Evolutionary conservation across 1,139 yeast species (phyloP).

Genomic region (Protomyces inouyei): DNA sequence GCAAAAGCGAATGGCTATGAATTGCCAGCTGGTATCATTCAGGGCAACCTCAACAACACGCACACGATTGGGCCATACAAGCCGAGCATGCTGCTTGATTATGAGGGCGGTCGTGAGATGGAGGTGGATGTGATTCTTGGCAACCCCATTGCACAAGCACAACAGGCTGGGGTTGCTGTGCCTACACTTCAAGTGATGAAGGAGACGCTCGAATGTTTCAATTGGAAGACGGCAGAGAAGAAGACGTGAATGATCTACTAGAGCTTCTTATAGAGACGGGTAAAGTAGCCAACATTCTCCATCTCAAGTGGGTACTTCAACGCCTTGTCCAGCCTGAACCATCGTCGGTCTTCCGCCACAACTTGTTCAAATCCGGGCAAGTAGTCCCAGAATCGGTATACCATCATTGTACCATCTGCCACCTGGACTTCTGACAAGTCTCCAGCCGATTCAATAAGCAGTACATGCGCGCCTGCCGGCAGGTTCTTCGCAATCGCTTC

Average conservation of each 20-base stretch:
- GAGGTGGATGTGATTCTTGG: slow-evolving; percentile 70
- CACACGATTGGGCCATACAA: slow-evolving; percentile 54
- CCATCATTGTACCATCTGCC: slow-evolving; percentile 9
- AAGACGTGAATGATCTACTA: background rate
- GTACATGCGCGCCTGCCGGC: slow-evolving; percentile 12
- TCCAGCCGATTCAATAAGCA: slow-evolving; percentile 23
- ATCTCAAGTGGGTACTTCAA: slow-evolving; percentile 15
- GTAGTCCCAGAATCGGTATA: slow-evolving; percentile 22
- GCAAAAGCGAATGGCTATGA: slow-evolving; percentile 58
- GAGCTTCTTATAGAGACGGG: slow-evolving; percentile 8
- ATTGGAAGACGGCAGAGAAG: slow-evolving; percentile 3
- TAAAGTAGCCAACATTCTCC: slow-evolving; percentile 27
- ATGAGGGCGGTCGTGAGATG: slow-evolving; percentile 60
- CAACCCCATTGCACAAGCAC: slow-evolving; percentile 59
- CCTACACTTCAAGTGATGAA: slow-evolving; percentile 56
- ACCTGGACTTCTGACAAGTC: slow-evolving; percentile 19
- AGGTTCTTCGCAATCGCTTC: slow-evolving; percentile 8
- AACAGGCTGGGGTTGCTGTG: slow-evolving; percentile 49
- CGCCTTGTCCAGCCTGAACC: slow-evolving; percentile 6
- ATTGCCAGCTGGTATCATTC: slow-evolving; percentile 47
- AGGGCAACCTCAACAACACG: slow-evolving; percentile 48
- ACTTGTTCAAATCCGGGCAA: slow-evolving; percentile 9
- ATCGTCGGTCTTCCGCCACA: slow-evolving; percentile 13
- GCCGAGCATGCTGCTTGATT: slow-evolving; percentile 71
- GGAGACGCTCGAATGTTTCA: slow-evolving; percentile 16